Conservation (phyloP, 106 monocot genomes). For the Amphibolis antarctica region DNA sequence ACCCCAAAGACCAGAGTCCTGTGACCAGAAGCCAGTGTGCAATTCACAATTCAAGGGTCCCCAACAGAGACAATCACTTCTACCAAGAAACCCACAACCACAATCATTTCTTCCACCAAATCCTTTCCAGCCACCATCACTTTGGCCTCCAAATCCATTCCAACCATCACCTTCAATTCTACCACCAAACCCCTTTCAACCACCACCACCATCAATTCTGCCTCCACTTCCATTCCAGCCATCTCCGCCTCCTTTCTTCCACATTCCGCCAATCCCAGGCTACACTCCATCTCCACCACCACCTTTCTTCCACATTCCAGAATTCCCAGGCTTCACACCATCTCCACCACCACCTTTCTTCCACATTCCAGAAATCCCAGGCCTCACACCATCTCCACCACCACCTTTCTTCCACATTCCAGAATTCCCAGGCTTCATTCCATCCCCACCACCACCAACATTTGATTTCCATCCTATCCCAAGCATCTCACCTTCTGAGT, state of each 20-base stretch:
- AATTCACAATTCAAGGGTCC: not conserved
- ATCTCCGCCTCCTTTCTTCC: conserved; percentile 2
- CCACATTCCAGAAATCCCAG: conserved; percentile 1
- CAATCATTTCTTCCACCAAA: conserved; percentile 15
- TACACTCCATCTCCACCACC: conserved; percentile 13
- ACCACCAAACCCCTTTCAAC: not conserved
- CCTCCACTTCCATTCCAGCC: not conserved
- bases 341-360: conserved; percentile 3
- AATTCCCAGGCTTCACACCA: not conserved
- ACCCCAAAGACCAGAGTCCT: conserved; percentile 27
- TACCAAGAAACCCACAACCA: conserved; percentile 13
- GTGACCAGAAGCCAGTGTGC: conserved; percentile 19
- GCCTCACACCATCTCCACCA: conserved; percentile 7
- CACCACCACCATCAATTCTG: conserved; percentile 6
- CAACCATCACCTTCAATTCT: not conserved
- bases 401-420: conserved; percentile 15
- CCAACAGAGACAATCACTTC: not conserved
- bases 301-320: conserved; percentile 11
- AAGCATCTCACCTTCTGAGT: not conserved
- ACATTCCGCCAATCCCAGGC: not conserved
- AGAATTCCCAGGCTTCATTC: not conserved
- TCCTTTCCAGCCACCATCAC: conserved; percentile 10
- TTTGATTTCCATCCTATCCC: conserved; percentile 6
- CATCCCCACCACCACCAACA: conserved; percentile 12
- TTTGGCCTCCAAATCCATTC: not conserved